A percentile compares a stretch with the other conserved stretches of the same genome.
These are phyloP conservation scores for Verticillium nonalfalfae DNA, from an alignment of 2,329 filamentous ascomycete species.

Conservation along the genomic window DNA sequence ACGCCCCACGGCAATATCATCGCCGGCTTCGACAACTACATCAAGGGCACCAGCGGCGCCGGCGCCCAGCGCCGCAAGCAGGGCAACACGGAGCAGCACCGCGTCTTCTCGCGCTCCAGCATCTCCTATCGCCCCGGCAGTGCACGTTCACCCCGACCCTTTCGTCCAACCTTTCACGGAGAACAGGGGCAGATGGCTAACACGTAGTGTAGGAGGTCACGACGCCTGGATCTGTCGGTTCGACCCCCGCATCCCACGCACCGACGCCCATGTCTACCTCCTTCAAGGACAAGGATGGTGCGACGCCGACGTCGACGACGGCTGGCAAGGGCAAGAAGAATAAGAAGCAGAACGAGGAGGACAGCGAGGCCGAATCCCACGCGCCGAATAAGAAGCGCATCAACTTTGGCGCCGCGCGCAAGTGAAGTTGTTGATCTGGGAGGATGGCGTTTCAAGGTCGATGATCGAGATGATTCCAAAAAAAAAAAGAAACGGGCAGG, in stretches of 20 bases:
- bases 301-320: slow-evolving; percentile 49
- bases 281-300: slow-evolving; percentile 42
- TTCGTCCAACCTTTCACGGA: background rate
- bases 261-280: slow-evolving; percentile 50
- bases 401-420: slow-evolving; percentile 50
- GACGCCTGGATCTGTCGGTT: slow-evolving; percentile 33
- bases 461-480: background rate
- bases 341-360: slow-evolving; percentile 42
- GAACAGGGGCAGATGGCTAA: too few relatives aligned
- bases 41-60: slow-evolving; percentile 72
- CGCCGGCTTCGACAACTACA: slow-evolving; percentile 95
- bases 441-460: background rate
- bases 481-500: background rate
- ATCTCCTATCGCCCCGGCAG: slow-evolving; percentile 47
- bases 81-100: slow-evolving; percentile 60
- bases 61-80: slow-evolving; percentile 58
- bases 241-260: slow-evolving; percentile 40
- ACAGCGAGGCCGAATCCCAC: slow-evolving; percentile 54
- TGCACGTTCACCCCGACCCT: slow-evolving; percentile 2
- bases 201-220: slow-evolving; percentile 27
- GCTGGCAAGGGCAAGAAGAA: slow-evolving; percentile 43
- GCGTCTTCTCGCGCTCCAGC: slow-evolving; percentile 66
- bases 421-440: slow-evolving; percentile 21
- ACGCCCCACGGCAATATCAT: slow-evolving; percentile 91
- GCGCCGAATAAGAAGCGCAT: slow-evolving; percentile 49